Conservation (phyloP, 2,329 filamentous ascomycete genomes). For the Diaporthe velutina region DNA sequence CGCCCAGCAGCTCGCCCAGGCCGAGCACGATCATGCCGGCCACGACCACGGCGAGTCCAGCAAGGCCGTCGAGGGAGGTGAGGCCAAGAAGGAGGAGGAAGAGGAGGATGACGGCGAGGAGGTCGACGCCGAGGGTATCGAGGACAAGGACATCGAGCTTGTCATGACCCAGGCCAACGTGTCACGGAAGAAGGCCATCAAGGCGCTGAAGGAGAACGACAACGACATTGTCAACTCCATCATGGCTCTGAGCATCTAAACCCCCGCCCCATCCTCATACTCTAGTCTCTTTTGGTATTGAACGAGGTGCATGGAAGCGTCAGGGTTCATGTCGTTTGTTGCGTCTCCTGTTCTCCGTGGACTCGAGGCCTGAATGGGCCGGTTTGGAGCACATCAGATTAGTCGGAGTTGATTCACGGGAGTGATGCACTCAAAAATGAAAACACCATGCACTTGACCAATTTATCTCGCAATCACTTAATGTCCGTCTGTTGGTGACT, state of each 20-base stretch:
- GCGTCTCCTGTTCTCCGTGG: conserved; percentile 30
- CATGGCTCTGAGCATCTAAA: conserved; percentile 93
- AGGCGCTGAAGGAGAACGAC: conserved; percentile 98
- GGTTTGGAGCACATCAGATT: conserved; percentile 31
- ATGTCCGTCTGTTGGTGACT: not conserved
- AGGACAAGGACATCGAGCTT: conserved; percentile 99
- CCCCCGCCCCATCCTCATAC: not conserved
- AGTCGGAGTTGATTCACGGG: conserved; percentile 27
- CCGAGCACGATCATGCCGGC: conserved; percentile 75
- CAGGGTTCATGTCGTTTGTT: conserved; percentile 31
- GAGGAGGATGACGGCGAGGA: conserved; percentile 96
- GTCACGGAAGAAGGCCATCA: conserved; percentile 98
- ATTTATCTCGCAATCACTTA: not conserved
- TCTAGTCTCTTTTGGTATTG: conserved; percentile 5
- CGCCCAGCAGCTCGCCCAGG: conserved; percentile 92
- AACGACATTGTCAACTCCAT: conserved; percentile 99
- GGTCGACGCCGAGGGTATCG: conserved; percentile 92
- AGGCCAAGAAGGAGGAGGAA: conserved; percentile 81
- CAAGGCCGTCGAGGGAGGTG: conserved; percentile 67
- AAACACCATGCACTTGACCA: conserved; percentile 36
- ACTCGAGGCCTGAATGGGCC: conserved; percentile 23
- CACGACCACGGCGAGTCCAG: conserved; percentile 80
- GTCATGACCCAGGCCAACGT: conserved; percentile 99
- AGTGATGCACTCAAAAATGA: conserved; percentile 35
- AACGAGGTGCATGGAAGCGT: conserved; percentile 16